Conservation (phyloP, 768 basidiomycete genomes). For the Lactarius vividus region DNA sequence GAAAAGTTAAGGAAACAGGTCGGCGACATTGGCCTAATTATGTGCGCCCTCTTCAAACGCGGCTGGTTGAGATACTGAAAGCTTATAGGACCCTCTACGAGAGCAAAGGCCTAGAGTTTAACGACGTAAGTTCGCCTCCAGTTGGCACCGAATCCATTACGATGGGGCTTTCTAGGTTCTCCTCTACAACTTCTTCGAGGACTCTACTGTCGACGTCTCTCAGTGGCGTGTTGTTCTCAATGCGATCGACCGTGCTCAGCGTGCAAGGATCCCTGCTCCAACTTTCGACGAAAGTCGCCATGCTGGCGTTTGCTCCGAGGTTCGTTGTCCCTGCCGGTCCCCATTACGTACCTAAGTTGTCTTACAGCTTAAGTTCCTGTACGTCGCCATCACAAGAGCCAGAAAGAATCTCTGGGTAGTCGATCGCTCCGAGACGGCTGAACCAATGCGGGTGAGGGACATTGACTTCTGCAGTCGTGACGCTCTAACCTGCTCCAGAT, state of each 20-base stretch:
- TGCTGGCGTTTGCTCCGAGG: conserved; percentile 32
- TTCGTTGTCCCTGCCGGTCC: not conserved
- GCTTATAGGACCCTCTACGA: conserved; percentile 48
- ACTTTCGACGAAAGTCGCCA: conserved; percentile 49
- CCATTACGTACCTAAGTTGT: not conserved
- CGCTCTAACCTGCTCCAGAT: conserved; percentile 35
- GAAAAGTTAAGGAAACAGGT: conserved; percentile 30
- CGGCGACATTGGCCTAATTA: conserved; percentile 32
- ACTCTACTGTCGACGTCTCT: conserved; percentile 46
- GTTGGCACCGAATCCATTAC: not conserved
- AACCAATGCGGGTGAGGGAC: conserved; percentile 54
- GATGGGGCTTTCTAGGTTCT: conserved; percentile 48
- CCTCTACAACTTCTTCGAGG: conserved; percentile 65
- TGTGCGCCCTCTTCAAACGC: conserved; percentile 1
- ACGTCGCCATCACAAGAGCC: conserved; percentile 65
- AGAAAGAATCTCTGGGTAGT: conserved; percentile 67
- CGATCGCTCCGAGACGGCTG: conserved; percentile 54
- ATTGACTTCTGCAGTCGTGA: not conserved
- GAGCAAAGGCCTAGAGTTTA: conserved; percentile 65
- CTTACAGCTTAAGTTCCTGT: conserved; percentile 55
- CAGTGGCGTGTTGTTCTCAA: conserved; percentile 61
- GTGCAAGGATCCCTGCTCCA: conserved; percentile 37
- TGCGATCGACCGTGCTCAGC: conserved; percentile 31
- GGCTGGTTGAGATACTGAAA: not conserved
- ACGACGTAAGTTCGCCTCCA: conserved; percentile 42